Evolutionary conservation across 805 yeast genomes (phyloP), one percentile per base, ranked within the genome.

Genomic region (Candida nanaspora): DNA sequence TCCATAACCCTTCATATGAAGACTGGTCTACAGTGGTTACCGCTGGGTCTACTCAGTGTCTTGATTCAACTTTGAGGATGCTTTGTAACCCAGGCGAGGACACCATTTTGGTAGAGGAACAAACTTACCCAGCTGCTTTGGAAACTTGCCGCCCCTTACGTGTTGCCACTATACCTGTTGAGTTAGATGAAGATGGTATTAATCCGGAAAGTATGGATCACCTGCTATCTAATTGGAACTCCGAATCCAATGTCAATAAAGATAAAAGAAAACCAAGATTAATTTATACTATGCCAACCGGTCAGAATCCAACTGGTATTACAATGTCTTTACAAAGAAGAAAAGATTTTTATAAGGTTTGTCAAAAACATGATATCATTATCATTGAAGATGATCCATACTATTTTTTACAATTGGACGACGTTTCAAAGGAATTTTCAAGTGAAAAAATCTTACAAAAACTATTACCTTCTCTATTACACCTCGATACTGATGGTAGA

Each of bases 321-420:
- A 74, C 82, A 4, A 75, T 82, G 57, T 65, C 79, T 27, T 51
- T 56, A 5, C 76, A 72, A 46, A 69, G 87, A 51, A 75, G 87
- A 58, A 54, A 61, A 42, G 68, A 68, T 35, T 67, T 86, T 43
- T 80, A 82, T 54, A 66, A 68, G 29, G 53, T 86, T 37, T 79
- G 85, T 40, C 73, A 71, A 51, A 76, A 79, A 56, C 83, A 80
- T 57, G 83, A 85, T 59, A 56, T 86, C 41, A 55, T 86, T 26
- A 78, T 86, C 42, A 60, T 85, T 41, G 95, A 86, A 62, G 95
- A 86, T 57, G 95, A 86, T 63, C 95, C 95, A 6, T 86, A 86
- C 68, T 85, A 82, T 62, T 85, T 79, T 61, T 63, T 86, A 53
- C 83, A 80, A 52, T 69, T 81, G 65, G 76, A 68, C 42, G 47